Percentiles rank a stretch among this genome's conserved stretches.
These are phyloP conservation scores for Leishmania aethiopica DNA, from an alignment of 208 protist genomes.

Conservation along the genomic window DNA sequence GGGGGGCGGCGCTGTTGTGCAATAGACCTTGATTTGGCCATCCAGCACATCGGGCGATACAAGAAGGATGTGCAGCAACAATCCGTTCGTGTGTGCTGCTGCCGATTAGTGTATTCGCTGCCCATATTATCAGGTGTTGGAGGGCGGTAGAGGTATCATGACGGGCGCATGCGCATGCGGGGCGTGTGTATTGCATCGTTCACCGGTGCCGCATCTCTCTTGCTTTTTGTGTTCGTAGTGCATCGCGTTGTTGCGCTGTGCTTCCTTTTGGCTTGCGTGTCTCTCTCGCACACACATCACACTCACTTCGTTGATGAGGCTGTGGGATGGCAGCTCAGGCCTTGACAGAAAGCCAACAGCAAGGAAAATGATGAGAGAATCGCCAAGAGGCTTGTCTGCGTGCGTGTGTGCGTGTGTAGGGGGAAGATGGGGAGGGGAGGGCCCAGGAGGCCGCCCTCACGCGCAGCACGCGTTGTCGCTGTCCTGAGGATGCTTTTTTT, in stretches of 20 bases:
- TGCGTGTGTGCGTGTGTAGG: too few relatives aligned
- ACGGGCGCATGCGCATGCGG: not conserved
- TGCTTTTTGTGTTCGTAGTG: not conserved
- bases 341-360: not conserved
- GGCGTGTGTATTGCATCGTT: not conserved
- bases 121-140: not conserved
- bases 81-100: not conserved
- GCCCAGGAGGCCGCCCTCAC: not conserved
- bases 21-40: not conserved
- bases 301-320: not conserved
- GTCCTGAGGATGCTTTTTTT: not conserved
- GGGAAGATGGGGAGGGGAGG: not conserved
- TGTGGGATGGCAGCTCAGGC: not conserved
- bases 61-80: not conserved
- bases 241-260: not conserved
- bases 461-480: not conserved
- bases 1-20: not conserved
- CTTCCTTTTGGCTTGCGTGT: not conserved
- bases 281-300: not conserved
- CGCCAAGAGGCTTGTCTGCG: not conserved
- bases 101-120: not conserved
- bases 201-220: not conserved
- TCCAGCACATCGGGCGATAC: not conserved
- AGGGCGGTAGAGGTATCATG: not conserved
- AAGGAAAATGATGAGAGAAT: not conserved